A percentile compares a stretch with the other conserved stretches of the same genome.
Evolutionary conservation across 768 basidiomycete genomes (phyloP).

Genomic region (Amanita muscaria): DNA sequence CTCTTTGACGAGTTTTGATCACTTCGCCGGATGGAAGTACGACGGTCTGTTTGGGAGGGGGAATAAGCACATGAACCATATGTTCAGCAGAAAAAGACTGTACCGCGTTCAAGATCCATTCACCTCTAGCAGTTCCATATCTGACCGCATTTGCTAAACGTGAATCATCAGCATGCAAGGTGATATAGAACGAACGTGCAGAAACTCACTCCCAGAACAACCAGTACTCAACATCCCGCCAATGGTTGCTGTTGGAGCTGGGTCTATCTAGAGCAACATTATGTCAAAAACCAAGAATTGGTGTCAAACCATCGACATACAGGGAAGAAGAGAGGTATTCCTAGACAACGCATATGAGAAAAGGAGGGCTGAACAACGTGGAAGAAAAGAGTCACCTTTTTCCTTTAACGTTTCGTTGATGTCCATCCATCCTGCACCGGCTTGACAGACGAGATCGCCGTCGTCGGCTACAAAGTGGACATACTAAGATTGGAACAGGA

Average conservation of each 20-base stretch:
- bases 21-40: constrained; percentile 85
- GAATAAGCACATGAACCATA: constrained; percentile 40
- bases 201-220: constrained; percentile 63
- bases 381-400: constrained; percentile 32
- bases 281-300: too few relatives aligned
- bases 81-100: background rate
- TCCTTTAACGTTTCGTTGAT: constrained; percentile 60
- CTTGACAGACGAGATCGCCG: constrained; percentile 66
- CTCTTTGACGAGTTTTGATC: constrained; percentile 75
- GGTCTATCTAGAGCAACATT: constrained; percentile 56
- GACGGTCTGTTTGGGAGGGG: constrained; percentile 48
- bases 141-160: constrained; percentile 63
- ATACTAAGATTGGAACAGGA: background rate
- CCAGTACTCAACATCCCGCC: constrained; percentile 86
- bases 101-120: constrained; percentile 86
- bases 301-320: too few relatives aligned
- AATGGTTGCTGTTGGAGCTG: constrained; percentile 71
- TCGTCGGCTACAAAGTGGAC: constrained; percentile 41
- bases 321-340: constrained; percentile 78
- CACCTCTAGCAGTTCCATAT: constrained; percentile 83
- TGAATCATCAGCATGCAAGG: background rate
- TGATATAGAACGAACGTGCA: background rate
- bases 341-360: constrained; percentile 19
- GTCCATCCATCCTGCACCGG: constrained; percentile 63
- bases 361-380: too few relatives aligned